Conservation (phyloP, 2,329 filamentous ascomycete species). For the Botrytis medusae region DNA sequence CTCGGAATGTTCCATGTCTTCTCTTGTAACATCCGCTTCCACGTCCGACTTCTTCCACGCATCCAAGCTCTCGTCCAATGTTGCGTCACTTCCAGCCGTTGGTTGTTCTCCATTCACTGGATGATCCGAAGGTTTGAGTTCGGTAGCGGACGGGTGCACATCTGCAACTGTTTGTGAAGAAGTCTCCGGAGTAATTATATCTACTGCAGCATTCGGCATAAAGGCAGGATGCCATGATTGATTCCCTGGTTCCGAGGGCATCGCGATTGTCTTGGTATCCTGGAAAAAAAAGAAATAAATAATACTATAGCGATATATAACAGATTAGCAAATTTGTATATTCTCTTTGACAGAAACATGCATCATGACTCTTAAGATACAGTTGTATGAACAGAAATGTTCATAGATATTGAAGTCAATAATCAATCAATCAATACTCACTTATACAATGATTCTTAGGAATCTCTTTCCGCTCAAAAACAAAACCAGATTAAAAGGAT, state of each 20-base stretch:
- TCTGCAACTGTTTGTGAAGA: slow-evolving; percentile 6
- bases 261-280: slow-evolving; percentile 33
- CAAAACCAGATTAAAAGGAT: slow-evolving; percentile 32
- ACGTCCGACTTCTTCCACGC: not conserved
- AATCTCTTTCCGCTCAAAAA: slow-evolving; percentile 29
- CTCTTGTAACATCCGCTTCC: not conserved
- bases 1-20: slow-evolving; percentile 29
- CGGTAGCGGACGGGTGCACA: slow-evolving; percentile 8
- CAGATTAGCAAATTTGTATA: slow-evolving; percentile 1
- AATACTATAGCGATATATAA: slow-evolving; percentile 28
- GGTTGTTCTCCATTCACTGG: not conserved
- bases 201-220: slow-evolving; percentile 47
- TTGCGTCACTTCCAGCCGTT: not conserved
- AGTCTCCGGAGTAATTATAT: slow-evolving; percentile 27
- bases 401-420: not conserved
- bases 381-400: not conserved
- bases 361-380: not conserved
- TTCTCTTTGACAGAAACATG: not conserved
- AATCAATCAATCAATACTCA: slow-evolving; percentile 16
- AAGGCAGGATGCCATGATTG: slow-evolving; percentile 53
- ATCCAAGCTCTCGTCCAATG: slow-evolving; percentile 11
- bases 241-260: slow-evolving; percentile 47
- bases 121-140: not conserved
- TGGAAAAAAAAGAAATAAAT: slow-evolving; percentile 35
- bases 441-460: slow-evolving; percentile 33